Base-by-base conservation (phyloP, 2,329 filamentous ascomycete species). In the Colletotrichum tabaci region DNA sequence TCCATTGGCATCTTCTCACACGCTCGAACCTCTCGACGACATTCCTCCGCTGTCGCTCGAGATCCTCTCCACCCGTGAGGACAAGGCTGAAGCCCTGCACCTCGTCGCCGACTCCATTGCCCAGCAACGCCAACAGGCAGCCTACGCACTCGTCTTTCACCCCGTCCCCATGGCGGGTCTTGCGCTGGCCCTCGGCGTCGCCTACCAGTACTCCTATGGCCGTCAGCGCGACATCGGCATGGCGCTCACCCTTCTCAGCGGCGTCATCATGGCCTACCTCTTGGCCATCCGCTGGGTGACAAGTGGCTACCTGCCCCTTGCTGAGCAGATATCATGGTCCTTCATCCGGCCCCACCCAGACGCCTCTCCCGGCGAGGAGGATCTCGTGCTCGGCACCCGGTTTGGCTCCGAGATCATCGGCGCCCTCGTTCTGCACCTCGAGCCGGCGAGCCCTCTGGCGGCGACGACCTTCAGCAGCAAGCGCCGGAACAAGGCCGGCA, bases 21-120 rank as follows among this genome's bases (percentile, higher is more conserved):
- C 83, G 80, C 74, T 84, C 73, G 80, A 77, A 47, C 74, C 77
- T 60, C 78, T 79, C 71, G 87, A 88, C 74, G 86, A 87, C 76
- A 85, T 93, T 67, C 91, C 91, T 7, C 87, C 90, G 10, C 87
- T 95, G 53, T 88, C 87, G 61, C 90, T 93, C 62, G 88, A 90
- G 75, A 80, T 87, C 26, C 82, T 91, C 53, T 84, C 85, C 56
- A 77, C 78, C 61, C 83, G 89, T 61, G 79, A 85, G 62, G 92
- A 95, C 79, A 90, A 92, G 78, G 83, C 90, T 74, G 87, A 90
- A 67, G 91, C 92, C 21, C 85, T 97, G 62, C 88, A 89, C 74
- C 88, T 97, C 23, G 87, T 97, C 49, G 92, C 94, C 72, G 94
- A 96, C 81, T 94, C 92, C 70, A 89, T 97, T 61, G 93, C 94